Evolutionary conservation across 1,284 basidiomycete genomes (phyloP).

Genomic region (Ceratobasidium sp.): DNA sequence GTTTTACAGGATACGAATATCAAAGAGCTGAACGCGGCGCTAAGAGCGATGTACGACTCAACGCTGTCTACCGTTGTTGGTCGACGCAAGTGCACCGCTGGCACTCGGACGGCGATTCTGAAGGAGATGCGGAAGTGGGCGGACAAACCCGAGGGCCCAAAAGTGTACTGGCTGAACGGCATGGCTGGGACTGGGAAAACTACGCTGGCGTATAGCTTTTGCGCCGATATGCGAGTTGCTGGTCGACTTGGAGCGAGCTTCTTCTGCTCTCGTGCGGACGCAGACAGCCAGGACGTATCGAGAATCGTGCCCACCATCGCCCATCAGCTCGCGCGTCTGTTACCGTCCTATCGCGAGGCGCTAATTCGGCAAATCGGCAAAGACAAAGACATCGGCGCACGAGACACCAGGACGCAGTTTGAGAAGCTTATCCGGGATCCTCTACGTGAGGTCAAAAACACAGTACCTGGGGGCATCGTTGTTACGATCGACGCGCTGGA

Average conservation of each 20-base stretch:
- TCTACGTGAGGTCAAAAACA: neutral
- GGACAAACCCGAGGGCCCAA: neutral
- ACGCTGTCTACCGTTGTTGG: neutral
- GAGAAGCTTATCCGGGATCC: slow-evolving; percentile 3
- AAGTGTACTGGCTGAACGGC: slow-evolving; percentile 20
- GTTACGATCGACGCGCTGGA: slow-evolving; percentile 30
- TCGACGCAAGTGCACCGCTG: slow-evolving; percentile 1
- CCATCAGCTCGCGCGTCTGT: slow-evolving; percentile 11
- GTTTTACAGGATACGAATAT: slow-evolving; percentile 2
- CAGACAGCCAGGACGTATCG: neutral
- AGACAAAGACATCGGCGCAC: slow-evolving; percentile 2
- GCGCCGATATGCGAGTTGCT: neutral
- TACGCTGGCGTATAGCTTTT: slow-evolving; percentile 16
- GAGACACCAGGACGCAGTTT: slow-evolving; percentile 1
- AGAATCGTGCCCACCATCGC: slow-evolving; percentile 12
- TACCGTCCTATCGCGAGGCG: neutral
- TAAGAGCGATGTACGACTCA: slow-evolving; percentile 2
- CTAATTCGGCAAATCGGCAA: neutral
- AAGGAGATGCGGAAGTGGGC: neutral
- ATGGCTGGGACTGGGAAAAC: no score
- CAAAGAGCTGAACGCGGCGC: neutral
- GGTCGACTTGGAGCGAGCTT: slow-evolving; percentile 25
- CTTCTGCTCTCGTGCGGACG: slow-evolving; percentile 4
- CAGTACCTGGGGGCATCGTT: neutral
- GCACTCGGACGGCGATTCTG: neutral